These are phyloP conservation scores for Glebionis coronaria DNA, from an alignment of 129 eudicot species.

Conservation along the genomic window DNA sequence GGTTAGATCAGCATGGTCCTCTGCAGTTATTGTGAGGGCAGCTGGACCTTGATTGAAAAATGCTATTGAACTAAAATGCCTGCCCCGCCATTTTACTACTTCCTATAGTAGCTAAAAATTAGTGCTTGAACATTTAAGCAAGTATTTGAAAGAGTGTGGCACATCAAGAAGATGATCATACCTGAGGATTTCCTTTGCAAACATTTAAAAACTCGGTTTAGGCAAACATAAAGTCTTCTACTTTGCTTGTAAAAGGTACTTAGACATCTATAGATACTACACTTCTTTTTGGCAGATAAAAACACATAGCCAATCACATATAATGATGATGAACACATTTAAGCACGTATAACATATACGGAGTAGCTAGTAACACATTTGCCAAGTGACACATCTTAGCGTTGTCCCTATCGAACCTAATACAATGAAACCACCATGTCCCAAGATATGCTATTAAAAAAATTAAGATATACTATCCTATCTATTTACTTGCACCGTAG, in stretches of 20 bases:
- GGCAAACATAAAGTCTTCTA: slow-evolving; percentile 10
- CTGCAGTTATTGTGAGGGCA: no score
- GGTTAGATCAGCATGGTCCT: no score
- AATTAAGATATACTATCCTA: no score
- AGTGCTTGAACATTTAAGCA: background rate
- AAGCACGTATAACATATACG: slow-evolving; percentile 13
- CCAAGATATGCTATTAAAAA: no score
- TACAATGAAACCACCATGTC: no score
- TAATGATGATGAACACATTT: background rate
- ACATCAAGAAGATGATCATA: slow-evolving; percentile 20
- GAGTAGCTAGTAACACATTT: background rate
- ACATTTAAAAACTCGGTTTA: slow-evolving; percentile 56
- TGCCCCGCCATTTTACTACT: background rate
- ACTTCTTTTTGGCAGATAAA: background rate
- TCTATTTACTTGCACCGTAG: no score
- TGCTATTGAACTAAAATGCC: no score
- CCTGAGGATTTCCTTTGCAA: slow-evolving; percentile 99
- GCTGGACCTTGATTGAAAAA: no score
- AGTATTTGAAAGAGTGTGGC: background rate
- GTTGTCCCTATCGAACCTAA: background rate
- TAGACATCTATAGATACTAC: background rate
- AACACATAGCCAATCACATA: slow-evolving; percentile 1
- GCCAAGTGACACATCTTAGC: background rate
- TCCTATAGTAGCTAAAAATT: background rate
- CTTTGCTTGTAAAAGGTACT: slow-evolving; percentile 5